Evolutionary conservation across 768 basidiomycete genomes (phyloP).

Genomic region (Russula ochroleuca): DNA sequence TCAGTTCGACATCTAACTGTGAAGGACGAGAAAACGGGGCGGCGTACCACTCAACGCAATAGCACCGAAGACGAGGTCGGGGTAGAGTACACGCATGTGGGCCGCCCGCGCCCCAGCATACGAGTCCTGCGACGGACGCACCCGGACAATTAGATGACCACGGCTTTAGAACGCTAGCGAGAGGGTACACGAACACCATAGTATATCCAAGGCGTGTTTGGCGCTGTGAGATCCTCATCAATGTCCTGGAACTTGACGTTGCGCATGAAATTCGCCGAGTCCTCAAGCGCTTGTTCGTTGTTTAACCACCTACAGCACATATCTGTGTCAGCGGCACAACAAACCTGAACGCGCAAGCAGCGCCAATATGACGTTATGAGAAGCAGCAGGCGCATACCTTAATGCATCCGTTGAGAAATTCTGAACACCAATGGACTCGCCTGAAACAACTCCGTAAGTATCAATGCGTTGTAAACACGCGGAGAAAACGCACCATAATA

Average conservation of each 20-base stretch:
- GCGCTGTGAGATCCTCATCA: constrained; percentile 63
- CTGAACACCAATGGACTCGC: constrained; percentile 66
- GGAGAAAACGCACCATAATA: constrained; percentile 59
- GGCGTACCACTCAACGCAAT: constrained; percentile 78
- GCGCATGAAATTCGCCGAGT: constrained; percentile 89
- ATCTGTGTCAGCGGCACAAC: neutral
- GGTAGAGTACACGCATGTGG: constrained; percentile 85
- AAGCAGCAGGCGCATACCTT: constrained; percentile 41
- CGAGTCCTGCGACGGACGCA: constrained; percentile 52
- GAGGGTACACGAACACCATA: constrained; percentile 67
- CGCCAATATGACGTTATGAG: no score
- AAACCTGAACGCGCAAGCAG: neutral
- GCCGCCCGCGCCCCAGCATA: constrained; percentile 96
- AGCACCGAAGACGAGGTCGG: constrained; percentile 81
- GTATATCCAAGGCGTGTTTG: constrained; percentile 82
- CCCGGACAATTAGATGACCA: neutral
- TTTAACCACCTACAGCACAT: constrained; percentile 65
- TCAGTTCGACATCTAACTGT: neutral
- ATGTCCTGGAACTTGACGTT: constrained; percentile 72
- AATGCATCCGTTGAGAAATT: constrained; percentile 81
- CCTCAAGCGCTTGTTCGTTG: constrained; percentile 84
- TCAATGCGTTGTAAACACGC: constrained; percentile 17
- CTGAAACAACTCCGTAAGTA: constrained; percentile 35
- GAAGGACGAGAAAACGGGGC: constrained; percentile 5
- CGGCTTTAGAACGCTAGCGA: neutral